A percentile compares a stretch with the other conserved stretches of the same genome.
Evolutionary conservation across 1,139 yeast genomes (phyloP).

Genomic region (Lodderomyces metapsilosis): DNA sequence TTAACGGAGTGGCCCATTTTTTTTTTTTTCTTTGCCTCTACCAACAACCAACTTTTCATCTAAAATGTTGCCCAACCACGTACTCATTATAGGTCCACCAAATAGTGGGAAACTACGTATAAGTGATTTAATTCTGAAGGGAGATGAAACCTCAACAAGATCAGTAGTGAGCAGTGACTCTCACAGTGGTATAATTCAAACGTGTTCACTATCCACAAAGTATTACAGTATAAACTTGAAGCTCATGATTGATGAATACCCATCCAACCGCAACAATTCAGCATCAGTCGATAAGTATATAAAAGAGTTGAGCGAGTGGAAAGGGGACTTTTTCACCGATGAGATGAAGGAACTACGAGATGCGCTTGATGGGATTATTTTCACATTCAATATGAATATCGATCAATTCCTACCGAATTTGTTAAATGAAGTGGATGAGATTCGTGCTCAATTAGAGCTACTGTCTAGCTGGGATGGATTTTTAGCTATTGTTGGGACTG

Average conservation of each 20-base stretch:
- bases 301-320: constrained; percentile 26
- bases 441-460: constrained; percentile 18
- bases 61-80: constrained; percentile 32
- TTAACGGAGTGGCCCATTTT: no score
- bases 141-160: constrained; percentile 1
- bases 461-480: constrained; percentile 23
- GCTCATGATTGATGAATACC: constrained; percentile 41
- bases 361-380: constrained; percentile 38
- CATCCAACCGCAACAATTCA: constrained; percentile 19
- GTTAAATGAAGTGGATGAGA: constrained; percentile 16
- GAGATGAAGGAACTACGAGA: constrained; percentile 39
- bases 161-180: constrained; percentile 15
- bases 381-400: constrained; percentile 28
- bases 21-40: neutral
- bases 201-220: constrained; percentile 28
- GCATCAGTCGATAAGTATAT: constrained; percentile 10
- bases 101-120: constrained; percentile 35
- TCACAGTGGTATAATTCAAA: constrained; percentile 40
- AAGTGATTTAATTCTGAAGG: constrained; percentile 20
- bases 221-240: constrained; percentile 30
- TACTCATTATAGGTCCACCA: constrained; percentile 41
- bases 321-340: constrained; percentile 26
- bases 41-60: no score
- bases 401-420: constrained; percentile 17
- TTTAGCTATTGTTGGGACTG: constrained; percentile 25